A percentile compares a stretch with the other conserved stretches of the same genome.
These are phyloP conservation scores for Ustilago cynodontis DNA, from an alignment of 1,284 basidiomycete genomes.

Conservation along the genomic window DNA sequence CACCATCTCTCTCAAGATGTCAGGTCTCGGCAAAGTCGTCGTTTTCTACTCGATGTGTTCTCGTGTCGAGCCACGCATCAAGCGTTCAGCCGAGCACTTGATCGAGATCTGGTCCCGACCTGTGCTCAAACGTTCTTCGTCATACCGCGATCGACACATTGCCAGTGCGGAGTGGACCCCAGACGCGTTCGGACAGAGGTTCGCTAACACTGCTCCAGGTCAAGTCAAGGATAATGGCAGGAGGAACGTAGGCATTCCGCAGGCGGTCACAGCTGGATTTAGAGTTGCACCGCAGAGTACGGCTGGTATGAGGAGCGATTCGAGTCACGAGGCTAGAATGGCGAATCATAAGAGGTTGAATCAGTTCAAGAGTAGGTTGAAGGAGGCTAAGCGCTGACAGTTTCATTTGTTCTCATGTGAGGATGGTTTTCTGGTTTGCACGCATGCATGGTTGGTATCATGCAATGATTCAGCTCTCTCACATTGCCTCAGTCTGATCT, in stretches of 20 bases:
- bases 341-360: constrained; percentile 62
- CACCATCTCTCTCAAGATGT: constrained; percentile 89
- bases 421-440: background rate
- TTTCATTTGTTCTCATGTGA: background rate
- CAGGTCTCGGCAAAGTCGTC: constrained; percentile 88
- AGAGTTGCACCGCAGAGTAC: constrained; percentile 54
- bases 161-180: constrained; percentile 58
- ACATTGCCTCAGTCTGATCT: background rate
- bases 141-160: constrained; percentile 65
- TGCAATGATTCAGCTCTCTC: background rate
- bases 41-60: constrained; percentile 93
- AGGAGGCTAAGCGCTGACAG: constrained; percentile 54
- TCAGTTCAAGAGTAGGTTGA: constrained; percentile 60
- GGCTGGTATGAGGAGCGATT: constrained; percentile 51
- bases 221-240: constrained; percentile 29
- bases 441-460: background rate
- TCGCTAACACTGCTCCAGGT: background rate
- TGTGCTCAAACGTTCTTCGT: constrained; percentile 64
- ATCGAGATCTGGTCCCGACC: constrained; percentile 74
- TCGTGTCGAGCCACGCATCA: constrained; percentile 84
- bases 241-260: constrained; percentile 60
- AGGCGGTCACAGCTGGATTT: constrained; percentile 60
- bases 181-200: constrained; percentile 46
- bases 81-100: constrained; percentile 84
- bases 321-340: constrained; percentile 54